Conservation (phyloP, 768 basidiomycete species). For the Amanita jacksonii region DNA sequence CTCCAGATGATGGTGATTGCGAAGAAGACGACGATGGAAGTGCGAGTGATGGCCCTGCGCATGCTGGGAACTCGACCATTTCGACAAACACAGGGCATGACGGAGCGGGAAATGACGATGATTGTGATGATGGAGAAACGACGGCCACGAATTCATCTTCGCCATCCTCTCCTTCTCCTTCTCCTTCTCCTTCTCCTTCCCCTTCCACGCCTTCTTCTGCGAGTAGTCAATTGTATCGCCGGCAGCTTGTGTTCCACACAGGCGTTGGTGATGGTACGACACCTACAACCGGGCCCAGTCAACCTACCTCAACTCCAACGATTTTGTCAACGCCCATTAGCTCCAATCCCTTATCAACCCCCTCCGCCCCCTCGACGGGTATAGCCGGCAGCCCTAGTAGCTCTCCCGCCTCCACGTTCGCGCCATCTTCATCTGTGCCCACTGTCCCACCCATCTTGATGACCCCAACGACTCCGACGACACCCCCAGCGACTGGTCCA, state of each 20-base stretch:
- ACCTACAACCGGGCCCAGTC: not conserved
- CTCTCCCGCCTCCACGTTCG: too few relatives aligned
- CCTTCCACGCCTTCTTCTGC: not conserved
- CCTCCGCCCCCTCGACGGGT: too few relatives aligned
- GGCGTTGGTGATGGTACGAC: not conserved
- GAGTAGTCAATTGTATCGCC: not conserved
- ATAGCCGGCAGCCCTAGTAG: too few relatives aligned
- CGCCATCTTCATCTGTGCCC: too few relatives aligned
- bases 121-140: constrained; percentile 9
- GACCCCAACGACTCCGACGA: not conserved
- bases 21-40: too few relatives aligned
- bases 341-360: too few relatives aligned
- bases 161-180: not conserved
- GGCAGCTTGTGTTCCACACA: not conserved
- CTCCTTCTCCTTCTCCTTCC: not conserved
- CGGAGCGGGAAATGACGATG: constrained; percentile 6
- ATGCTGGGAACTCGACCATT: constrained; percentile 2
- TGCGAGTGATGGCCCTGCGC: too few relatives aligned
- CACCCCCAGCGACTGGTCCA: not conserved
- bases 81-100: not conserved
- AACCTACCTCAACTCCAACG: not conserved
- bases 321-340: not conserved
- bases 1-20: not conserved
- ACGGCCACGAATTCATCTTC: constrained; percentile 4
- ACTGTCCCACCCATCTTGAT: not conserved